These are phyloP conservation scores for Lactarius vividus DNA, from an alignment of 768 basidiomycete species.

Conservation along the genomic window DNA sequence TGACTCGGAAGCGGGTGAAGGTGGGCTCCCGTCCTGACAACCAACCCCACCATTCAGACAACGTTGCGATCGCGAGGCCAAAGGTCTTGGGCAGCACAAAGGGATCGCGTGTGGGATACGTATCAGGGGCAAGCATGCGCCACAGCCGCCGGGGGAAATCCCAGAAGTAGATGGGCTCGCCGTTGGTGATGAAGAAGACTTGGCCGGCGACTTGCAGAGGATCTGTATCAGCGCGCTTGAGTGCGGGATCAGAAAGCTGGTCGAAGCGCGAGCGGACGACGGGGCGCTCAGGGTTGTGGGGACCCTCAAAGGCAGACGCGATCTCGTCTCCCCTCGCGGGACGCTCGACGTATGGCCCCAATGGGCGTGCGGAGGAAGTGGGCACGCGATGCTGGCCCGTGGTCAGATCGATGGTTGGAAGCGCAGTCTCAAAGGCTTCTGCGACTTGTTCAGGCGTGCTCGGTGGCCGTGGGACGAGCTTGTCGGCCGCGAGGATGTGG, in stretches of 20 bases:
- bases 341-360: slow-evolving; percentile 74
- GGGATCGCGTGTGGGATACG: slow-evolving; percentile 52
- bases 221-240: slow-evolving; percentile 50
- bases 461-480: slow-evolving; percentile 56
- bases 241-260: slow-evolving; percentile 58
- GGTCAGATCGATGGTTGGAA: slow-evolving; percentile 64
- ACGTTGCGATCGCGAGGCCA: slow-evolving; percentile 67
- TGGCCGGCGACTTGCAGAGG: slow-evolving; percentile 87
- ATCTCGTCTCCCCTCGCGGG: slow-evolving; percentile 58
- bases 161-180: slow-evolving; percentile 96
- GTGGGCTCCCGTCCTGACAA: slow-evolving; percentile 75
- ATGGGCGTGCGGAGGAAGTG: slow-evolving; percentile 74
- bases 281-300: slow-evolving; percentile 45
- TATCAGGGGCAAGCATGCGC: slow-evolving; percentile 45
- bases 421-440: slow-evolving; percentile 45
- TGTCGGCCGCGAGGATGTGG: slow-evolving; percentile 91
- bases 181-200: slow-evolving; percentile 95
- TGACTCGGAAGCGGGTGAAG: slow-evolving; percentile 84
- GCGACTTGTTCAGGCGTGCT: slow-evolving; percentile 37
- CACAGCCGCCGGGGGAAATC: slow-evolving; percentile 84
- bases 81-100: slow-evolving; percentile 56
- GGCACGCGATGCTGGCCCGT: slow-evolving; percentile 65
- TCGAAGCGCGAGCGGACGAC: slow-evolving; percentile 81
- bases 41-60: slow-evolving; percentile 73
- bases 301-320: slow-evolving; percentile 52